phyloP scores from a whole-genome alignment of 805 yeast genomes.

The Yueomyces sinensis region DNA sequence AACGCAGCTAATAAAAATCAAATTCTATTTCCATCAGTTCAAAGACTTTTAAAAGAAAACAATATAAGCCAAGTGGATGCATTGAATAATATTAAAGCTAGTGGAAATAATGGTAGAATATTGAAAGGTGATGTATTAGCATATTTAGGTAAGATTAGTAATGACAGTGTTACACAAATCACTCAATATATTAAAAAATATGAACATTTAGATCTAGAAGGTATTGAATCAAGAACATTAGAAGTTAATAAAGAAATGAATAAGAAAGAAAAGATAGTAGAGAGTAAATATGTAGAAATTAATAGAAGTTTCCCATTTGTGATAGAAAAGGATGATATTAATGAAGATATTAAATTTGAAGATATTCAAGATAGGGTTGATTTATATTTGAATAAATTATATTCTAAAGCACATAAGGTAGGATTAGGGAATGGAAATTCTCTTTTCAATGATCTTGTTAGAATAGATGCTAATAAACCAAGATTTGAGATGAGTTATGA shows the following conservation, averaged over 20 bases:
- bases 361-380: conserved; percentile 33
- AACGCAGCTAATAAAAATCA: conserved; percentile 38
- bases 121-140: conserved; percentile 88
- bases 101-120: conserved; percentile 83
- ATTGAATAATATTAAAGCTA: conserved; percentile 53
- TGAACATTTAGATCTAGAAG: conserved; percentile 58
- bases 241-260: neutral
- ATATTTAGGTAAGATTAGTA: conserved; percentile 57
- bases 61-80: conserved; percentile 62
- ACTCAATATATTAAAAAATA: conserved; percentile 42
- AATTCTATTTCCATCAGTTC: conserved; percentile 69
- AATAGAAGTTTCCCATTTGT: conserved; percentile 2
- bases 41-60: conserved; percentile 44
- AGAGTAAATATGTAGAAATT: conserved; percentile 18
- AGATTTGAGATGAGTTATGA: conserved; percentile 16
- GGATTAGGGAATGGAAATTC: conserved; percentile 20
- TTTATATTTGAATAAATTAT: conserved; percentile 33
- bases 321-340: no score
- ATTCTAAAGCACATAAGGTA: conserved; percentile 22
- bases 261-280: neutral
- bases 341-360: conserved; percentile 18
- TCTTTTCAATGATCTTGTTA: conserved; percentile 43
- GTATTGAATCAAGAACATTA: conserved; percentile 31
- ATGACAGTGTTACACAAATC: conserved; percentile 38
- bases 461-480: conserved; percentile 30